These are phyloP conservation scores for Backusella tuberculispora DNA, from an alignment of 192 early-diverging fungal genomes.

Conservation along the genomic window DNA sequence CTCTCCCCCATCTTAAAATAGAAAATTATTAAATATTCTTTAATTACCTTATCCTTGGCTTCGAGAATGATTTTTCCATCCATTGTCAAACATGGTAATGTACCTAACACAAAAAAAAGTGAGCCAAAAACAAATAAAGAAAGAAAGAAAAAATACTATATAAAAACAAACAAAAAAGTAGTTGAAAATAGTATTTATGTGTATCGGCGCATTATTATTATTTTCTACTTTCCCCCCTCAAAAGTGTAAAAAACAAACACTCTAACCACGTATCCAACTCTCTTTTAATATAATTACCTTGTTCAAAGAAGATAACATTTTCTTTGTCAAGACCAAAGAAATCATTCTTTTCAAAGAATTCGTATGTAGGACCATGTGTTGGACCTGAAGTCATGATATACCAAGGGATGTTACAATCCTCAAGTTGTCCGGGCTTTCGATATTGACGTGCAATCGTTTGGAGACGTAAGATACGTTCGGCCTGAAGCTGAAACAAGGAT, in stretches of 20 bases:
- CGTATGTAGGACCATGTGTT: conserved; percentile 77
- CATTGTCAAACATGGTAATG: conserved; percentile 86
- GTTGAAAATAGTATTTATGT: background rate
- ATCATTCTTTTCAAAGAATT: conserved; percentile 77
- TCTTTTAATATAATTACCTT: conserved; percentile 53
- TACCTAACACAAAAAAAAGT: conserved; percentile 50
- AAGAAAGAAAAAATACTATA: too few relatives aligned
- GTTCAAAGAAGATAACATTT: conserved; percentile 96
- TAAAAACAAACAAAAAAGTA: conserved; percentile 8
- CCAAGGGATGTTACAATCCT: conserved; percentile 85
- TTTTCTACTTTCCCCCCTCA: background rate
- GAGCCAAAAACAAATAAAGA: conserved; percentile 17
- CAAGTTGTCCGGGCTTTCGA: conserved; percentile 33
- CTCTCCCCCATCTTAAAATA: background rate
- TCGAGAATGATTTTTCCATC: conserved; percentile 95
- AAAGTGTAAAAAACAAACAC: background rate
- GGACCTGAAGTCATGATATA: conserved; percentile 99
- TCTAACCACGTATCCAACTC: background rate
- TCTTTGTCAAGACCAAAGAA: conserved; percentile 88
- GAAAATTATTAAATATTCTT: too few relatives aligned
- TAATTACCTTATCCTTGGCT: conserved; percentile 55
- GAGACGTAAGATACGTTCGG: conserved; percentile 86
- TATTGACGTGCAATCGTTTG: conserved; percentile 64
- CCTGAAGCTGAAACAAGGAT: conserved; percentile 93
- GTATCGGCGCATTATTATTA: conserved; percentile 3